Conservation (phyloP, 495 filamentous ascomycete species). For the Talaromyces liani region DNA sequence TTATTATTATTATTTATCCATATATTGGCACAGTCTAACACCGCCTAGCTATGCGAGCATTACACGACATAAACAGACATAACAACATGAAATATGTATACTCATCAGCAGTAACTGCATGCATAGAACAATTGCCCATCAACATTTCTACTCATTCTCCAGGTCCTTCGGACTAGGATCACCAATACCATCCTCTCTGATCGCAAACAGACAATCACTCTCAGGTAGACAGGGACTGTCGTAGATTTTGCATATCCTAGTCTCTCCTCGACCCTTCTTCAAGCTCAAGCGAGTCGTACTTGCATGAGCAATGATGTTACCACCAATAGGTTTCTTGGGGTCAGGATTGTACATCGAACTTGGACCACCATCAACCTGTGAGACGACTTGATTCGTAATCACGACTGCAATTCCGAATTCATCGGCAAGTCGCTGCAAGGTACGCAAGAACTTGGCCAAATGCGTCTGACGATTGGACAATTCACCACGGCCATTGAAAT, state of each 20-base stretch:
- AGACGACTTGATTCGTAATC: constrained; percentile 97
- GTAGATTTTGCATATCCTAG: constrained; percentile 96
- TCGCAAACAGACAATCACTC: constrained; percentile 93
- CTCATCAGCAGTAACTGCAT: background rate
- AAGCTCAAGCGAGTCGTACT: constrained; percentile 84
- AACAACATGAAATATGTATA: background rate
- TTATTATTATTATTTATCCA: background rate
- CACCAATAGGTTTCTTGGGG: constrained; percentile 97
- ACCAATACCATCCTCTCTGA: constrained; percentile 92
- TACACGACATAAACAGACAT: background rate
- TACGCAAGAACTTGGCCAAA: constrained; percentile 95
- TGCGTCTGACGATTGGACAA: constrained; percentile 84
- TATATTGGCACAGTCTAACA: background rate
- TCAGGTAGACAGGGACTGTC: constrained; percentile 96
- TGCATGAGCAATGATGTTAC: constrained; percentile 97
- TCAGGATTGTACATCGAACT: constrained; percentile 98
- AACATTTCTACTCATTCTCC: constrained; percentile 57
- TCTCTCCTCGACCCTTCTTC: constrained; percentile 93
- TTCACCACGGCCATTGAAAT: constrained; percentile 92
- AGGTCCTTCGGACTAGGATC: constrained; percentile 93
- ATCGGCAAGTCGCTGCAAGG: constrained; percentile 85
- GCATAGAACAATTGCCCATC: background rate
- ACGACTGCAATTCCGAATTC: constrained; percentile 98
- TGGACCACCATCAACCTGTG: constrained; percentile 93
- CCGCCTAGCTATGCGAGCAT: constrained; percentile 1